Percentiles rank a stretch among this genome's conserved stretches.
Conservation (phyloP, 1,139 yeast genomes). For the Debaryomyces udenii region DNA sequence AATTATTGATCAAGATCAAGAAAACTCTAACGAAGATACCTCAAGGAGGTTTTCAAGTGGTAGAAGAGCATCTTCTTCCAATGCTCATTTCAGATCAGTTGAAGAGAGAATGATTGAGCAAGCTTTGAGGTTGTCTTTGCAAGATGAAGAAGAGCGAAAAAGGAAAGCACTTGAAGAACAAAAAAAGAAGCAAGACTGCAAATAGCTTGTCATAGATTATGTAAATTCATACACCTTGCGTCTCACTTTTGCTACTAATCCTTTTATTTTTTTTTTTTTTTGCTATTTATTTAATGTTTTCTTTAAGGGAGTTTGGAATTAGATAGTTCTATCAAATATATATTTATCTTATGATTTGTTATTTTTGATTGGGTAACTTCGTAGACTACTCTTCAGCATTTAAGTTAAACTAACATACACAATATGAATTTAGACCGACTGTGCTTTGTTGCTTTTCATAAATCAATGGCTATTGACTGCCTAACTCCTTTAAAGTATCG, state of each 20-base stretch:
- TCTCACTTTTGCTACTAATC: background rate
- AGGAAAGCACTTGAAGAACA: constrained; percentile 25
- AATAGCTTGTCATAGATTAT: constrained; percentile 2
- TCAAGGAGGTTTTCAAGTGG: constrained; percentile 17
- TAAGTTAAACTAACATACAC: no score
- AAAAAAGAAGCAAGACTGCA: constrained; percentile 6
- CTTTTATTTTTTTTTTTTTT: background rate
- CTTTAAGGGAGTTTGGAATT: background rate
- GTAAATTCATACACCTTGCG: no score
- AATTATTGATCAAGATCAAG: constrained; percentile 39
- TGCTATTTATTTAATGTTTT: background rate
- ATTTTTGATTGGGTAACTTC: no score
- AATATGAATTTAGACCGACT: no score
- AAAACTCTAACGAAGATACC: constrained; percentile 15
- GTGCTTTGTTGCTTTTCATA: background rate
- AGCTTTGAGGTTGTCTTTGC: constrained; percentile 71
- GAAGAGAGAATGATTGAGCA: constrained; percentile 86
- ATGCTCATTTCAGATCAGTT: constrained; percentile 32
- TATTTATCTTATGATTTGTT: no score
- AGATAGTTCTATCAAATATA: no score
- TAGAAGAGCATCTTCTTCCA: constrained; percentile 18
- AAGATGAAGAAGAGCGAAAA: constrained; percentile 66
- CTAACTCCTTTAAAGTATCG: constrained; percentile 52
- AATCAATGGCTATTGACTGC: constrained; percentile 14
- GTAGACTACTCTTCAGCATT: no score